phyloP scores from a whole-genome alignment of 345 rosid genomes.

The Eucalyptus erythrocorys region DNA sequence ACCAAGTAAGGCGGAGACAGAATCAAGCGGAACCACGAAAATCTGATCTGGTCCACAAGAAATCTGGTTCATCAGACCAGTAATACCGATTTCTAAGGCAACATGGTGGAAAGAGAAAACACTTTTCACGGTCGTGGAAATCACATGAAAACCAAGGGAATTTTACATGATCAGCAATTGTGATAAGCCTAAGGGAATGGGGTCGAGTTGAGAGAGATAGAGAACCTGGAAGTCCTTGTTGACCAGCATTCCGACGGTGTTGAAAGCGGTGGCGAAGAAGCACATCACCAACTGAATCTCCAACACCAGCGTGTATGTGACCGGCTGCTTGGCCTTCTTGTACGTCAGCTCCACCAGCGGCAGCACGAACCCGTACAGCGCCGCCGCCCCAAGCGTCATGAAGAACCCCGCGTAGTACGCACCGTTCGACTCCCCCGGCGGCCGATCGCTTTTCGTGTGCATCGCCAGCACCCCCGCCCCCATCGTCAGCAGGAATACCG shows the following conservation, averaged over 20 bases:
- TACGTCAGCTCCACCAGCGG: constrained; percentile 68
- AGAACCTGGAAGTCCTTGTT: constrained; percentile 65
- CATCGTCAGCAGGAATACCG: constrained; percentile 47
- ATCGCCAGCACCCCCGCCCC: constrained; percentile 65
- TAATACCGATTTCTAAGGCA: not conserved
- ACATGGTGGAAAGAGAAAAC: not conserved
- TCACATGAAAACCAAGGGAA: not conserved
- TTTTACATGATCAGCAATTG: not conserved
- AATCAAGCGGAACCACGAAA: not conserved
- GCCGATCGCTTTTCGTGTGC: constrained; percentile 42
- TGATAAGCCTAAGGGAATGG: not conserved
- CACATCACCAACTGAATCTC: constrained; percentile 62
- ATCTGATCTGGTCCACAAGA: not conserved
- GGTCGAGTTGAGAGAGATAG: not conserved
- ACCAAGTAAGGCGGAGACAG: not conserved
- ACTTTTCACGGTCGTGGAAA: not conserved
- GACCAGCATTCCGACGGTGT: constrained; percentile 53
- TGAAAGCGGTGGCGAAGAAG: constrained; percentile 40
- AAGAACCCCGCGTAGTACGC: constrained; percentile 47
- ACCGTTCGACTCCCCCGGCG: constrained; percentile 18
- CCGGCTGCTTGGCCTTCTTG: constrained; percentile 46
- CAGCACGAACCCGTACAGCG: constrained; percentile 44
- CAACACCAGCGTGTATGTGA: constrained; percentile 51
- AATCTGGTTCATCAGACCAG: not conserved
- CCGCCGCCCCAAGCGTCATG: constrained; percentile 52